A percentile compares a stretch with the other conserved stretches of the same genome.
phyloP scores from a whole-genome alignment of 2,329 filamentous ascomycete species.

The Incumbomyces lentus region DNA sequence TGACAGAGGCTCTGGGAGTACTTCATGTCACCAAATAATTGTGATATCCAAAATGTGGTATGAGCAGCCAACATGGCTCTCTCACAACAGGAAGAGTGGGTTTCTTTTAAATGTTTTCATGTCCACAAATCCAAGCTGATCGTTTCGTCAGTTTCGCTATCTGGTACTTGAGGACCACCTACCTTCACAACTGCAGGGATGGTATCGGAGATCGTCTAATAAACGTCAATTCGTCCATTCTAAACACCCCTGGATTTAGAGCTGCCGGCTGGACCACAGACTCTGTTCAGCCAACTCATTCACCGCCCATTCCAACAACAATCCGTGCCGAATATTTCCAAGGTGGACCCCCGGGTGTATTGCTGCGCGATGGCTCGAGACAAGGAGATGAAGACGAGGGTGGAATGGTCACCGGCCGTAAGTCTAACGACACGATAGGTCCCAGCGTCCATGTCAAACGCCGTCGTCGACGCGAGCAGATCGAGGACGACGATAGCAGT shows the following conservation, averaged over 20 bases:
- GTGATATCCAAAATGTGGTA: not conserved
- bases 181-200: constrained; percentile 54
- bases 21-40: not conserved
- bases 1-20: too few relatives aligned
- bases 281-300: constrained; percentile 51
- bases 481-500: constrained; percentile 56
- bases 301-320: constrained; percentile 55
- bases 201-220: constrained; percentile 57
- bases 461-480: constrained; percentile 44
- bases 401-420: constrained; percentile 52
- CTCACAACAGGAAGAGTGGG: constrained; percentile 43
- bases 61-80: constrained; percentile 32
- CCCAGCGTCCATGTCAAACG: constrained; percentile 40
- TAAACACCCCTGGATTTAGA: constrained; percentile 56
- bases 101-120: constrained; percentile 6
- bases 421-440: constrained; percentile 46
- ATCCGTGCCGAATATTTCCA: constrained; percentile 55
- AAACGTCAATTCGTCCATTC: constrained; percentile 51
- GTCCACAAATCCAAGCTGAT: too few relatives aligned
- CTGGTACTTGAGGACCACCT: constrained; percentile 56
- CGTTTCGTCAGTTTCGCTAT: constrained; percentile 45
- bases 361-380: constrained; percentile 28
- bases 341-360: constrained; percentile 23
- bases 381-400: constrained; percentile 51
- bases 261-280: constrained; percentile 52